A percentile compares a stretch with the other conserved stretches of the same genome.
Evolutionary conservation across 2,329 filamentous ascomycete genomes (phyloP).

Genomic region (Cylindrodendrum hubeiense): DNA sequence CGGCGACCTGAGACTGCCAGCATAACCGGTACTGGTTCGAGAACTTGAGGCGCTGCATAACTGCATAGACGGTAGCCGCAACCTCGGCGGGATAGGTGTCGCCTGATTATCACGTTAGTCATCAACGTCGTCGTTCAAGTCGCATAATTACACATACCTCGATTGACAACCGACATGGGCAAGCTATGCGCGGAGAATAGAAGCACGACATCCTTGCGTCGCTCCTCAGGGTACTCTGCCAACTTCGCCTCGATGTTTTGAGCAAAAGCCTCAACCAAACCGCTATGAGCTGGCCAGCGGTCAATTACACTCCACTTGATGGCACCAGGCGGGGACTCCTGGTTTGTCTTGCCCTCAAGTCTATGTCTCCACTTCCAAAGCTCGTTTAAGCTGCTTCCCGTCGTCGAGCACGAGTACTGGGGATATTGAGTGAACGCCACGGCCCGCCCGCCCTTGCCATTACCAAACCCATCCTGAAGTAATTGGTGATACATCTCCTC

Average conservation of each 20-base stretch:
- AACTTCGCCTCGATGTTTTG: constrained; percentile 91
- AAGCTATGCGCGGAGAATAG: constrained; percentile 96
- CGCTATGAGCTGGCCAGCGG: constrained; percentile 92
- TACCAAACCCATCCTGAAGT: constrained; percentile 89
- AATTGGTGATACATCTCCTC: constrained; percentile 91
- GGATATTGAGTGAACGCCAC: constrained; percentile 99
- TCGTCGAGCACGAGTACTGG: constrained; percentile 98
- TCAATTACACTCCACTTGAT: constrained; percentile 99
- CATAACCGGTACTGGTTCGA: constrained; percentile 93
- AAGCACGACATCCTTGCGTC: constrained; percentile 83
- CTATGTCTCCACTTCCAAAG: constrained; percentile 96
- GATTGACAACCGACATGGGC: constrained; percentile 97
- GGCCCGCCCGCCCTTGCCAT: constrained; percentile 89
- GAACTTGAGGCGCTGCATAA: constrained; percentile 92
- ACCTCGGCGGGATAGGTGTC: constrained; percentile 97
- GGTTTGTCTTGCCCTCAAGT: constrained; percentile 80
- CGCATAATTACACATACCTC: constrained; percentile 64
- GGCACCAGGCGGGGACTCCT: constrained; percentile 69
- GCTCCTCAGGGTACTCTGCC: constrained; percentile 84
- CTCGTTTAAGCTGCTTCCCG: constrained; percentile 95
- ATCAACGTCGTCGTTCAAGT: not conserved
- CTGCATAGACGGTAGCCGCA: constrained; percentile 93
- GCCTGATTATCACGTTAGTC: constrained; percentile 62
- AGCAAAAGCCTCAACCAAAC: constrained; percentile 91
- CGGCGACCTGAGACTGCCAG: constrained; percentile 98